These are phyloP conservation scores for Parastagonospora nodorum DNA, from an alignment of 2,329 filamentous ascomycete genomes.

Conservation along the genomic window DNA sequence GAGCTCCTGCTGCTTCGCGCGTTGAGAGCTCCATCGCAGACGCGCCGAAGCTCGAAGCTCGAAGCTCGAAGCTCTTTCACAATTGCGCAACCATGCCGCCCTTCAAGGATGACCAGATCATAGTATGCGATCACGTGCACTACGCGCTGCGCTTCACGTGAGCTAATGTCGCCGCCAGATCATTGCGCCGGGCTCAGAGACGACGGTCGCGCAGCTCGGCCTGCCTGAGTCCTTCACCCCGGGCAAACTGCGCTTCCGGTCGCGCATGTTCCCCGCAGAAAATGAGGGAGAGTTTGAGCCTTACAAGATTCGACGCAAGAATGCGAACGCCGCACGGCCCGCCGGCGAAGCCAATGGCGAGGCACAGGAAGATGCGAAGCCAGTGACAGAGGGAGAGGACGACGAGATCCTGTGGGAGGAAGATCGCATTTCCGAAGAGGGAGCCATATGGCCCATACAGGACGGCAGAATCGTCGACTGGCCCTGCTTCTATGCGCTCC, in stretches of 20 bases:
- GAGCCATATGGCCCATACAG: conserved; percentile 83
- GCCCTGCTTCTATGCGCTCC: conserved; percentile 89
- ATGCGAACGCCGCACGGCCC: conserved; percentile 31
- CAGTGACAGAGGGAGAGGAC: conserved; percentile 53
- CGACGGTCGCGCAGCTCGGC: conserved; percentile 87
- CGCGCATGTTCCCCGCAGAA: conserved; percentile 85
- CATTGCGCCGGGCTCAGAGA: conserved; percentile 83
- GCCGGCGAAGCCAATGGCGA: conserved; percentile 39
- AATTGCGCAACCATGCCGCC: conserved; percentile 48
- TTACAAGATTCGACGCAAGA: conserved; percentile 69
- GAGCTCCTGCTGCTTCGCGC: background rate
- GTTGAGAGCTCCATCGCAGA: conserved; percentile 5
- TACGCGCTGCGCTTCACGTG: background rate
- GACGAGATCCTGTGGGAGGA: conserved; percentile 78
- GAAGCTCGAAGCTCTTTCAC: conserved; percentile 16
- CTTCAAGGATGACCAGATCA: conserved; percentile 54
- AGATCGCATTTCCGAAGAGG: conserved; percentile 84
- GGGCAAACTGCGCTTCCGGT: conserved; percentile 82
- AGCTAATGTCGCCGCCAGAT: conserved; percentile 50
- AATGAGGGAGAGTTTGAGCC: conserved; percentile 82
- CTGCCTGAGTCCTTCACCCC: conserved; percentile 90
- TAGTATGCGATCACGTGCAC: conserved; percentile 36
- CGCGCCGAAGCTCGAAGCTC: conserved; percentile 21
- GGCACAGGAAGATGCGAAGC: conserved; percentile 26
- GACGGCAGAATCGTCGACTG: conserved; percentile 87